Conservation (phyloP, 2,329 filamentous ascomycete genomes). For the Lachnellula cervina region DNA sequence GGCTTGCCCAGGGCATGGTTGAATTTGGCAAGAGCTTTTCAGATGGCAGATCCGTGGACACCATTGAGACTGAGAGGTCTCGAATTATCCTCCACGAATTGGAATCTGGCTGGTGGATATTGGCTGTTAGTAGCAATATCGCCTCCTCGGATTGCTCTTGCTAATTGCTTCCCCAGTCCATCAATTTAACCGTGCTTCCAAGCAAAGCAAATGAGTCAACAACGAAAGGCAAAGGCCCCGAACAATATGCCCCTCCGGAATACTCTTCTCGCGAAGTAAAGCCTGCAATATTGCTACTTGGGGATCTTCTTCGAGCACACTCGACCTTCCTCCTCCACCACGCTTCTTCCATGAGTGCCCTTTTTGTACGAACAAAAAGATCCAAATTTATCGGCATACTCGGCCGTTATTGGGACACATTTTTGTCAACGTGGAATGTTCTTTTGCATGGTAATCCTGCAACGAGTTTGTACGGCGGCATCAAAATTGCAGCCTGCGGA, state of each 20-base stretch:
- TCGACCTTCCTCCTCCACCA: conserved; percentile 85
- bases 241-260: conserved; percentile 46
- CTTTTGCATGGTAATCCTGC: conserved; percentile 86
- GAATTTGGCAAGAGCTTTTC: conserved; percentile 89
- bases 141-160: background rate
- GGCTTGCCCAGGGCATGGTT: conserved; percentile 93
- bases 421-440: conserved; percentile 74
- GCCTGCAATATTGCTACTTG: conserved; percentile 69
- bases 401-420: conserved; percentile 74
- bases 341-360: conserved; percentile 63
- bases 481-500: conserved; percentile 84
- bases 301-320: conserved; percentile 80
- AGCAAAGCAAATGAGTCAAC: conserved; percentile 47
- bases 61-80: conserved; percentile 85
- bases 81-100: conserved; percentile 82
- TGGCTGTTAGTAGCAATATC: conserved; percentile 61
- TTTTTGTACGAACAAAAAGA: conserved; percentile 62
- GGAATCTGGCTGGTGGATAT: conserved; percentile 90
- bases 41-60: conserved; percentile 68
- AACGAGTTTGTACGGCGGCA: conserved; percentile 70
- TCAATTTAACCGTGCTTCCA: conserved; percentile 71
- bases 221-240: conserved; percentile 19
- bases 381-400: conserved; percentile 67
- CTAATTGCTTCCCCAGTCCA: conserved; percentile 49
- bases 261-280: conserved; percentile 90